Evolutionary conservation across 2,329 filamentous ascomycete species (phyloP), one percentile per base, ranked within the genome.

Genomic region (Apiospora arundinis): DNA sequence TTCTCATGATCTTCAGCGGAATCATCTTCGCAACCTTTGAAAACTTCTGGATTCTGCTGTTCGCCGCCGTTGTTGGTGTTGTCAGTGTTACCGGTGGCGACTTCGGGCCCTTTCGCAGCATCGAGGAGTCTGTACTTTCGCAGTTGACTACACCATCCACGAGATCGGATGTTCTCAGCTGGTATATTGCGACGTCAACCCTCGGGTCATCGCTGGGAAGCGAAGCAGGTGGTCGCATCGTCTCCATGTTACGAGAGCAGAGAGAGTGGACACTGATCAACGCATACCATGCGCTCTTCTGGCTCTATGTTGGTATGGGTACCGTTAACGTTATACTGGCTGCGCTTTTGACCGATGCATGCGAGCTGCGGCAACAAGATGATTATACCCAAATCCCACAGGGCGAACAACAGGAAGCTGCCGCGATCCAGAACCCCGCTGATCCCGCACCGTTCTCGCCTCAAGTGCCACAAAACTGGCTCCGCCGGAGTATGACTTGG

Each of bases 61-160:
- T 80, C 12, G 89, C 89, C 1, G 87, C 88, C 28, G 83, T 92
- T 21, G 73, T 91, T 9, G 90, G 90, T 6, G 89, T 92, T 67
- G 89, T 92, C 45, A 91, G 88, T 77, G 86, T 89, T 0, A 90
- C 83, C 2, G 91, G 91, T 8, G 87, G 89, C 21, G 91, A 92
- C 74, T 91, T 92, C 76, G 91, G 91, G 0, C 91, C 91, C 0
- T 92, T 92, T 74, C 83, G 90, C 48, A 89, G 89, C 4, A 88
- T 93, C 44, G 91, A 92, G 77, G 90, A 92, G 82, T 69, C 67
- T 21, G 86, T 87, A 6, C 80, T 91, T 1, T 88, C 89, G 4
- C 88, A 91, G 56, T 81, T 91, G 4, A 89, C 86, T 0, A 77
- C 80, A 0, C 74, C 83, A 5, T 78, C 80, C 1, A 80, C 82